These are phyloP conservation scores for Stentor roeselii DNA, from an alignment of 73 alveolate genomes.

Conservation along the genomic window DNA sequence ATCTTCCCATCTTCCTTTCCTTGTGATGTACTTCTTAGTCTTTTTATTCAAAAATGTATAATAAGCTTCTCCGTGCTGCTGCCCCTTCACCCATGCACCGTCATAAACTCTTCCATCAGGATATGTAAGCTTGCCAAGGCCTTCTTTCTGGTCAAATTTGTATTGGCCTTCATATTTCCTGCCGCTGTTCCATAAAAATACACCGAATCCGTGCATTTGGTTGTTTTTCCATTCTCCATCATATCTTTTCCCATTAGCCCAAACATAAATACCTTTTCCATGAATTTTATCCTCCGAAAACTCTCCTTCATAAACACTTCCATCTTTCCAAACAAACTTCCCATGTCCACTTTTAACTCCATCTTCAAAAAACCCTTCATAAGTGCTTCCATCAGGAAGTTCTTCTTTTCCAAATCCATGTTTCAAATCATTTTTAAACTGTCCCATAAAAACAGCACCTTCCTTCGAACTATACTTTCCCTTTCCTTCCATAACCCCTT, in stretches of 20 bases:
- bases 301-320: constrained; percentile 58
- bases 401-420: constrained; percentile 35
- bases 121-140: constrained; percentile 51
- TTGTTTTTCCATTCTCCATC: constrained; percentile 70
- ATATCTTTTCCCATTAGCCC: constrained; percentile 80
- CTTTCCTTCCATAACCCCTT: constrained; percentile 49
- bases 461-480: constrained; percentile 35
- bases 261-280: constrained; percentile 68
- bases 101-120: constrained; percentile 67
- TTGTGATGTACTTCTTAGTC: neutral
- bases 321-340: constrained; percentile 45
- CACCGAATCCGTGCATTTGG: constrained; percentile 58
- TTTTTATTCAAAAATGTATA: constrained; percentile 30
- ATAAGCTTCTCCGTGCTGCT: constrained; percentile 56
- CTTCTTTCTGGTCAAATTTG: constrained; percentile 48
- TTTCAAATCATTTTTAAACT: constrained; percentile 20
- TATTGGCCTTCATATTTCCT: constrained; percentile 57
- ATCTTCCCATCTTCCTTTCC: constrained; percentile 47
- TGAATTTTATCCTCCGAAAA: constrained; percentile 56
- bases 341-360: constrained; percentile 67
- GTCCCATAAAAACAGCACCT: constrained; percentile 28
- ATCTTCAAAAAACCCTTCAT: constrained; percentile 51
- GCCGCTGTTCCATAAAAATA: constrained; percentile 60
- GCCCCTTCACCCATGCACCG: constrained; percentile 69
- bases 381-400: constrained; percentile 47